Conservation (phyloP, 495 filamentous ascomycete genomes). For the Hypoxylon lienhwacheense region DNA sequence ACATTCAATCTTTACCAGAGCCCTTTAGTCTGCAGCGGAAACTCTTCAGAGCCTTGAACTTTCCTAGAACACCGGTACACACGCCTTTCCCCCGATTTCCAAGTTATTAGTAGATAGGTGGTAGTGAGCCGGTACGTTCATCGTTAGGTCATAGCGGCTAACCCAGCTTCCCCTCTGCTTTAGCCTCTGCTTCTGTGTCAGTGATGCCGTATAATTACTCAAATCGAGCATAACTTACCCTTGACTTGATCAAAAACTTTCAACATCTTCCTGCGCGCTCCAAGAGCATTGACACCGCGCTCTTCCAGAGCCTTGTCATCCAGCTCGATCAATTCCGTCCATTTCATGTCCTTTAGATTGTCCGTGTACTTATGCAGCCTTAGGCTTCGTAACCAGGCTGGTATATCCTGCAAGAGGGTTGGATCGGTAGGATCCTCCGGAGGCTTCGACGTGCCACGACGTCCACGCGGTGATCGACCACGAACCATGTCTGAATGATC, state of each 20-base stretch:
- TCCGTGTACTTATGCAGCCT: slow-evolving; percentile 98
- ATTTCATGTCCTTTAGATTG: slow-evolving; percentile 94
- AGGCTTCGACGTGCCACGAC: slow-evolving; percentile 93
- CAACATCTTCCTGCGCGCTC: slow-evolving; percentile 95
- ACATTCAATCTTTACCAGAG: not conserved
- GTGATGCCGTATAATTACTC: not conserved
- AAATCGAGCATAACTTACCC: slow-evolving; percentile 45
- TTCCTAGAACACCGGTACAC: slow-evolving; percentile 2
- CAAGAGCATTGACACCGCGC: slow-evolving; percentile 90
- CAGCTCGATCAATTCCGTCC: slow-evolving; percentile 89
- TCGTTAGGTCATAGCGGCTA: slow-evolving; percentile 32
- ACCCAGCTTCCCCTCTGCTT: slow-evolving; percentile 65
- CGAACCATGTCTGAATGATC: slow-evolving; percentile 89
- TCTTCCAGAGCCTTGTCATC: slow-evolving; percentile 94
- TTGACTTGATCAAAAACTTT: slow-evolving; percentile 98
- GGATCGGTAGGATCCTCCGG: slow-evolving; percentile 97
- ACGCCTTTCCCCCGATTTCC: not conserved
- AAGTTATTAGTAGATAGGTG: slow-evolving; percentile 10
- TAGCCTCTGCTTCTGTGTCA: slow-evolving; percentile 51
- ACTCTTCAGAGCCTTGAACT: not conserved
- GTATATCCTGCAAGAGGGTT: slow-evolving; percentile 88
- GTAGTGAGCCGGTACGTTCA: slow-evolving; percentile 10
- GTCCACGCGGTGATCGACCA: slow-evolving; percentile 88
- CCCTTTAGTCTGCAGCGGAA: not conserved
- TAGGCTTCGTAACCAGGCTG: slow-evolving; percentile 91